Evolutionary conservation across 345 rosid genomes (phyloP).

Genomic region (Zanthoxylum bungeanum): DNA sequence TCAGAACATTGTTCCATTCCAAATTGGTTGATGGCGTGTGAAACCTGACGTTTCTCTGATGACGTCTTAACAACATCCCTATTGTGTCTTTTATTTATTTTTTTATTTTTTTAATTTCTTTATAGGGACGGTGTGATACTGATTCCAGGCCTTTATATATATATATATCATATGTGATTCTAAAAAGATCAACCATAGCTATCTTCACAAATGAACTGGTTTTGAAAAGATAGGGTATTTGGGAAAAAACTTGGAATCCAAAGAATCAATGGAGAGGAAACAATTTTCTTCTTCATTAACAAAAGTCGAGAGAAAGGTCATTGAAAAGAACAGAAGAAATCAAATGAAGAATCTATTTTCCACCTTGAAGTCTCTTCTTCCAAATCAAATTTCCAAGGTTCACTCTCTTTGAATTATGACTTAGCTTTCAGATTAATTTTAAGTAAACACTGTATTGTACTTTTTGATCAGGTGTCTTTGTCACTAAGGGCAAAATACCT

Average conservation of each 20-base stretch:
- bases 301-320: constrained; percentile 45
- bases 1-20: too few relatives aligned
- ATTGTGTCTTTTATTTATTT: neutral
- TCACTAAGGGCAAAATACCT: too few relatives aligned
- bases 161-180: neutral
- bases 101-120: neutral
- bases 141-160: too few relatives aligned
- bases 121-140: neutral
- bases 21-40: neutral
- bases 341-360: constrained; percentile 43
- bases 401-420: neutral
- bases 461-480: too few relatives aligned
- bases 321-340: constrained; percentile 53
- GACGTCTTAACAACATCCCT: neutral
- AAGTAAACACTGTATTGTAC: too few relatives aligned
- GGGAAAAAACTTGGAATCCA: neutral
- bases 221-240: neutral
- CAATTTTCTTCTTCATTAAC: constrained; percentile 9
- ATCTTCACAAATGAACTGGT: neutral
- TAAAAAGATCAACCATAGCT: neutral
- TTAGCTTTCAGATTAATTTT: too few relatives aligned
- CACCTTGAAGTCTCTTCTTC: constrained; percentile 47
- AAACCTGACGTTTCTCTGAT: neutral
- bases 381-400: constrained; percentile 30
- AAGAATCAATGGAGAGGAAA: constrained; percentile 12